phyloP scores from a whole-genome alignment of 805 yeast species.

The Candida saitoana region DNA sequence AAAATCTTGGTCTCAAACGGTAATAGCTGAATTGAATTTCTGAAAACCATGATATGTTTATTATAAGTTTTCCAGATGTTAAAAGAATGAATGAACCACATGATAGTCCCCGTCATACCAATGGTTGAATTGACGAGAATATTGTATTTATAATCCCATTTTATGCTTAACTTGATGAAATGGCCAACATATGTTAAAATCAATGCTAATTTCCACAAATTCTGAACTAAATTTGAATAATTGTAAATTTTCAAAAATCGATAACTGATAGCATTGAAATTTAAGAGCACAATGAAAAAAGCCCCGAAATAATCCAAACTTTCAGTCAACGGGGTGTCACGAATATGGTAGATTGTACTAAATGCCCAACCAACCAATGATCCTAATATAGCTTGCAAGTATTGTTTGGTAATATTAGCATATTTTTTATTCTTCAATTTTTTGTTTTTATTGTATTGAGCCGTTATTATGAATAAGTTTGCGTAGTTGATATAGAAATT shows the following conservation, averaged over 20 bases:
- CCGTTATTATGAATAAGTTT: conserved; percentile 23
- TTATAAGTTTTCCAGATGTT: conserved; percentile 14
- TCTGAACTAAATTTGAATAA: conserved; percentile 6
- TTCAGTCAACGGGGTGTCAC: conserved; percentile 36
- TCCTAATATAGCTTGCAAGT: conserved; percentile 21
- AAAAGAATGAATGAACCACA: conserved; percentile 35
- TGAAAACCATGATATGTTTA: conserved; percentile 18
- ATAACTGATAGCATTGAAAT: conserved; percentile 31
- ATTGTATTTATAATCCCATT: conserved; percentile 41
- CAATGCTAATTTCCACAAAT: conserved; percentile 17
- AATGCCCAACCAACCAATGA: conserved; percentile 35
- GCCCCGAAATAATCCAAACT: conserved; percentile 42
- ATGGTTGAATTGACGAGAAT: conserved; percentile 26
- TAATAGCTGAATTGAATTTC: conserved; percentile 33
- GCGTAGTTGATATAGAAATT: conserved; percentile 33
- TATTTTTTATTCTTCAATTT: conserved; percentile 12
- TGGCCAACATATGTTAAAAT: conserved; percentile 22
- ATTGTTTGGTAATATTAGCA: conserved; percentile 27
- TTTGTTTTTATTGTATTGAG: conserved; percentile 20
- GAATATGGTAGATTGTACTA: conserved; percentile 35
- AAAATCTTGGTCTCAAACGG: conserved; percentile 37
- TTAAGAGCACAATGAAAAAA: conserved; percentile 30
- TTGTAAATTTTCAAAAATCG: conserved; percentile 28
- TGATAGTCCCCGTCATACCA: conserved; percentile 24
- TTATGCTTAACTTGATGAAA: conserved; percentile 19